A percentile compares a stretch with the other conserved stretches of the same genome.
These are phyloP conservation scores for Herpetomonas tarakana DNA, from an alignment of 208 protist genomes.

Conservation along the genomic window DNA sequence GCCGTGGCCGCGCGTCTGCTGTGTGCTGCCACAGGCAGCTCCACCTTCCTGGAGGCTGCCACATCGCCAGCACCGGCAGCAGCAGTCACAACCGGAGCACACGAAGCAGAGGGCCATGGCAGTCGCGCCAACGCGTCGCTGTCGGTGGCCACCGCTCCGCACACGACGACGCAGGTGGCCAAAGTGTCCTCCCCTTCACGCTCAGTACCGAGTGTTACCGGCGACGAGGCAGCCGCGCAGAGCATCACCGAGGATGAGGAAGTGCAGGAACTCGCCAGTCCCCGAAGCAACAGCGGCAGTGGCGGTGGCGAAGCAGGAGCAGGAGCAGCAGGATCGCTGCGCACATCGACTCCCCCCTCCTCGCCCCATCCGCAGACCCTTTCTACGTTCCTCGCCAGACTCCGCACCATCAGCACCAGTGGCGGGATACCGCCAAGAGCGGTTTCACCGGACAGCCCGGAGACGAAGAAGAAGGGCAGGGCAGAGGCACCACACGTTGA, in stretches of 20 bases:
- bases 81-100: not conserved
- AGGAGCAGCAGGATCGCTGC: too few relatives aligned
- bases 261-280: too few relatives aligned
- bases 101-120: not conserved
- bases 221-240: too few relatives aligned
- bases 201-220: too few relatives aligned
- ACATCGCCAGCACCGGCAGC: not conserved
- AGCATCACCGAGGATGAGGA: too few relatives aligned
- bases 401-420: not conserved
- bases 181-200: too few relatives aligned
- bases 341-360: not conserved
- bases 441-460: not conserved
- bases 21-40: constrained; percentile 11
- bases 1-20: constrained; percentile 20
- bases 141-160: too few relatives aligned
- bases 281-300: too few relatives aligned
- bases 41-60: constrained; percentile 6
- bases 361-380: not conserved
- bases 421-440: not conserved
- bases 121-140: not conserved
- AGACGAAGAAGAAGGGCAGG: not conserved
- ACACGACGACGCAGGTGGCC: too few relatives aligned
- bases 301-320: too few relatives aligned
- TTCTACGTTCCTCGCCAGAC: not conserved
- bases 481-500: not conserved